A percentile compares a stretch with the other conserved stretches of the same genome.
Conservation (phyloP, 768 basidiomycete species). For the Boletus reticuloceps region DNA sequence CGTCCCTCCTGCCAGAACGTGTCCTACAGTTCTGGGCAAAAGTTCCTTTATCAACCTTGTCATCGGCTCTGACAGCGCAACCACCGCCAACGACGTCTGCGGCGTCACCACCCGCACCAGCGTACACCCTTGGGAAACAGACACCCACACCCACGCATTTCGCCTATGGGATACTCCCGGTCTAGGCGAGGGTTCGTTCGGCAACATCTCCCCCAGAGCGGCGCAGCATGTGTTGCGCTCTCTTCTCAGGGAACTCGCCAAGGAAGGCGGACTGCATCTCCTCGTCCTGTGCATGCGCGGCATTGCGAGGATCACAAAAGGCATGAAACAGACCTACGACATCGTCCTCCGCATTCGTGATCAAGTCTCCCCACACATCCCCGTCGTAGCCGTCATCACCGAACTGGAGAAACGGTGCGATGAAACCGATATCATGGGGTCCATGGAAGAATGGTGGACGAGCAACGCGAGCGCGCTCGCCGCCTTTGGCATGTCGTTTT, state of each 20-base stretch:
- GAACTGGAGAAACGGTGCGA: conserved; percentile 24
- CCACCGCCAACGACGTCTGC: conserved; percentile 19
- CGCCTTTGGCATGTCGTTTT: conserved; percentile 13
- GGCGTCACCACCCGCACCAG: conserved; percentile 19
- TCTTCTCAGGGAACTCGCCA: conserved; percentile 19
- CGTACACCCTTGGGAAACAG: conserved; percentile 19
- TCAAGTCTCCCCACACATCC: conserved; percentile 18
- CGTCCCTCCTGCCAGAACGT: too few relatives aligned
- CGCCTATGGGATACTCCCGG: conserved; percentile 26
- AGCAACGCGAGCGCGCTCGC: not conserved
- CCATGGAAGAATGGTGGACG: conserved; percentile 27
- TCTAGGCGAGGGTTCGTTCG: conserved; percentile 21
- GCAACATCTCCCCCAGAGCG: conserved; percentile 19
- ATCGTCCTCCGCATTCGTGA: conserved; percentile 16
- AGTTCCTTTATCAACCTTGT: conserved; percentile 27
- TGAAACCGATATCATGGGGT: conserved; percentile 5
- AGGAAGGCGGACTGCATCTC: conserved; percentile 25
- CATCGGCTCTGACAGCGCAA: conserved; percentile 11
- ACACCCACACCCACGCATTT: conserved; percentile 15
- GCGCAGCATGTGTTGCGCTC: conserved; percentile 18
- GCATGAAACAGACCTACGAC: conserved; percentile 22
- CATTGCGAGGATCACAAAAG: conserved; percentile 13
- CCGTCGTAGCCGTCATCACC: conserved; percentile 26
- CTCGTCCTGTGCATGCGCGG: conserved; percentile 27
- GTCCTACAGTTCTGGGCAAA: too few relatives aligned